A percentile compares a stretch with the other conserved stretches of the same genome.
Evolutionary conservation across 2,329 filamentous ascomycete genomes (phyloP).

Genomic region (Ophiocordyceps camponoti-saundersi): DNA sequence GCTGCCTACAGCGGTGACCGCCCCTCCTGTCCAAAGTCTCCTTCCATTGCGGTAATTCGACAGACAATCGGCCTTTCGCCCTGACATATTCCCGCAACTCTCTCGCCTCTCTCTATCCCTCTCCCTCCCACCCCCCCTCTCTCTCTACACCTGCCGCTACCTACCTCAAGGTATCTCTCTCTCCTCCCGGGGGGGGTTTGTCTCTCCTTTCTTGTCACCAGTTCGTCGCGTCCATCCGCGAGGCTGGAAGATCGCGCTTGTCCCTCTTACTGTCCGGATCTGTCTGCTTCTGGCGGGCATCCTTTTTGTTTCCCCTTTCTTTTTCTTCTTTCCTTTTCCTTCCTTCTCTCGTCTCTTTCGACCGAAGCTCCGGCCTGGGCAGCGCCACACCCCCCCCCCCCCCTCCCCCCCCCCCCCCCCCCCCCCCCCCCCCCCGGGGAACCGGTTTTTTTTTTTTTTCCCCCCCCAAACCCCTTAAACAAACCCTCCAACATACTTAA

Average conservation of each 20-base stretch:
- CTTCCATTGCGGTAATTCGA: slow-evolving; percentile 1
- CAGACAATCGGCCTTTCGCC: slow-evolving; percentile 1
- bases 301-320: not conserved
- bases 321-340: not conserved
- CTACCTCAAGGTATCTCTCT: not conserved
- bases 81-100: slow-evolving; percentile 2
- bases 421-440: no score
- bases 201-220: not conserved
- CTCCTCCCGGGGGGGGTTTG: not conserved
- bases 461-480: no score
- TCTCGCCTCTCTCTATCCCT: not conserved
- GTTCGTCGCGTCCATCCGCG: not conserved
- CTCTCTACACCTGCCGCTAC: not conserved
- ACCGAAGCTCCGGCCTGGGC: not conserved
- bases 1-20: not conserved
- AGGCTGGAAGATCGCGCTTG: not conserved
- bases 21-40: not conserved
- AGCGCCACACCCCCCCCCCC: not conserved
- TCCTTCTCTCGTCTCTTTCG: not conserved
- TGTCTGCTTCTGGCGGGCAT: not conserved
- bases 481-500: no score
- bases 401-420: no score
- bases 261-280: not conserved
- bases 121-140: not conserved
- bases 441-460: no score